Base-by-base conservation (phyloP, 2,329 filamentous ascomycete species). In the Botryotinia globosa region DNA sequence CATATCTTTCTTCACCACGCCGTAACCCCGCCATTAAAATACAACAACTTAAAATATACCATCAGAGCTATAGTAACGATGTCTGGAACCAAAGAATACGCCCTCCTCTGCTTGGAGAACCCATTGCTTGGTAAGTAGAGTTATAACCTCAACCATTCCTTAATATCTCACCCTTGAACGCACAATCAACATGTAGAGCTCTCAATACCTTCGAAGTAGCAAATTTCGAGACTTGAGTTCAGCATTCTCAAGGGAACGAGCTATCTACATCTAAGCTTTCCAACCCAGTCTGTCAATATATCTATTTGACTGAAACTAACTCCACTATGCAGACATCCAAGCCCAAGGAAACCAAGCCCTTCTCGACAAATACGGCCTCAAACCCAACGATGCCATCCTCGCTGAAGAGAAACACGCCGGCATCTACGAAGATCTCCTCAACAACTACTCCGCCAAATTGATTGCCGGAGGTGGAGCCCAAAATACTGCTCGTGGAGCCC, bases 341-440 rank as follows among this genome's bases (percentile, higher is more conserved):
- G 96, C 92, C 79, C 80, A 85, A 79, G 97, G 94, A 79, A 89
- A 95, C 83, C 88, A 94, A 79, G 90, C 89, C 44, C 90, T 98
- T 72, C 92, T 99, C 74, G 86, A 94, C 78, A 97, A 98, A 87
- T 99, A 99, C 83, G 90, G 85, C 74, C 88, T 99, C 80, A 98
- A 99, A 87, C 88, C 92, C 83, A 97, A 99, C 85, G 95, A 99
- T 83, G 96, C 96, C 80, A 98, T 99, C 83, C 93, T 99, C 74
- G 95, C 95, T 72, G 94, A 97, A 83, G 90, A 93, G 81, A 92
- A 97, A 87, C 96, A 99, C 85, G 87, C 92, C 81, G 89, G 88
- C 63, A 88, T 99, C 81, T 99, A 94, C 84, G 94, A 98, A 82
- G 96, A 99, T 81, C 89, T 98, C 78, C 89, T 98, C 79, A 91